Base-by-base conservation (phyloP, 2,329 filamentous ascomycete genomes). In the Clonostachys byssicola region DNA sequence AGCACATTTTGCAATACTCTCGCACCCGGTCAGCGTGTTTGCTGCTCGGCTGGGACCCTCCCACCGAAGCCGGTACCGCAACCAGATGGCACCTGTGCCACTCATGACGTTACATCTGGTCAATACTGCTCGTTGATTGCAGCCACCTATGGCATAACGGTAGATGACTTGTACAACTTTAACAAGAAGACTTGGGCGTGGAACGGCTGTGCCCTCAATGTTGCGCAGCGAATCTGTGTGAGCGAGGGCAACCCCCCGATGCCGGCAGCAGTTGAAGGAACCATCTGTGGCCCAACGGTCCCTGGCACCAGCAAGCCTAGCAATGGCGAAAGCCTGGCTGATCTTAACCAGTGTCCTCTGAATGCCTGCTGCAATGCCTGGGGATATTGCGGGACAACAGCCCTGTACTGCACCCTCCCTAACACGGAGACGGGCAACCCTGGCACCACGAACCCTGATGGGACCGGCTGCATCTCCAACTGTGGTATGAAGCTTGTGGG, bases 311-410 rank as follows among this genome's bases (percentile, higher is more conserved):
- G 52, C 10, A 42, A 53, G 12, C 66, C 71, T 0, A 14, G 55
- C 0, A 54, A 60, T 12, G 65, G 61, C n/a, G 62, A 54, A 13
- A 55, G 60, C 16, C 41, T 75, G 5, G 51, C 60, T 1, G 53
- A 58, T 9, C 55, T 78, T 6, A 79, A 77, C 49, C 69, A 65
- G 0, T 79, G 75, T 49, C 69, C 69, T 0, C 57, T 74, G 1
- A 70, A 71, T 23, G 65, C 61, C 1, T 72, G 68, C 52, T 73
- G 70, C 52, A 62, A 65, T 12, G 56, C 60, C 16, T 70, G 68
- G 60, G 74, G 73, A 1, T 62, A 71, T 43, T 78, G 74, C 20
- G 74, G 73, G 6, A 63, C 63, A 2, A 71, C 68, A 0, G 51
- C 52, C 2, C 71, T 71, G 13, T 75, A 74, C 52, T 78, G 73